Evolutionary conservation across 805 yeast genomes (phyloP).

Genomic region (Blastobotrys peoriensis): DNA sequence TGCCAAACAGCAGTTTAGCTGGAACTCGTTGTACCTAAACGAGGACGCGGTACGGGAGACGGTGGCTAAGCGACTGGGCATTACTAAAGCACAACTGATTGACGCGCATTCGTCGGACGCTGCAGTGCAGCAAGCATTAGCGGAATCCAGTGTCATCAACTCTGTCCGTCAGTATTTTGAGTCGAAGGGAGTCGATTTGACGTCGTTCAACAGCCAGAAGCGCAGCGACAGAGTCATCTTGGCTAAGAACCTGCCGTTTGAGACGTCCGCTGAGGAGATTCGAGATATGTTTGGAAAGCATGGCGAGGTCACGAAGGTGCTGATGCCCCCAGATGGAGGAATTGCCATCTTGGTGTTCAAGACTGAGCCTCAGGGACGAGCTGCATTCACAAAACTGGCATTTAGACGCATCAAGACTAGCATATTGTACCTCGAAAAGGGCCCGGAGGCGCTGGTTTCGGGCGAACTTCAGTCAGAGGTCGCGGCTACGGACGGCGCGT

Average conservation of each 20-base stretch:
- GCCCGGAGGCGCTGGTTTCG: conserved; percentile 71
- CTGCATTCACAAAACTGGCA: conserved; percentile 83
- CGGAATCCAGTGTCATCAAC: conserved; percentile 93
- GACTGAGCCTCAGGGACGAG: conserved; percentile 75
- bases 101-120: conserved; percentile 83
- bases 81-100: conserved; percentile 73
- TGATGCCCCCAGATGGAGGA: conserved; percentile 96
- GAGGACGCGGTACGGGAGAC: conserved; percentile 88
- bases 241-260: conserved; percentile 86
- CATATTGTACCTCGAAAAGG: conserved; percentile 86
- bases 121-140: conserved; percentile 94
- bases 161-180: conserved; percentile 87
- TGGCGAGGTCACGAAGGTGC: conserved; percentile 72
- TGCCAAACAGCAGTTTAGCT: conserved; percentile 76
- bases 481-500: conserved; percentile 28
- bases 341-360: conserved; percentile 90
- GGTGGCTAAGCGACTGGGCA: conserved; percentile 78
- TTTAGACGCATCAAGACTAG: conserved; percentile 84
- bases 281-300: conserved; percentile 73
- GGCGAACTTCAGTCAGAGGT: conserved; percentile 34
- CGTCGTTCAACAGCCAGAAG: conserved; percentile 51
- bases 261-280: conserved; percentile 73
- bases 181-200: conserved; percentile 74
- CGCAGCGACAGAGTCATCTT: conserved; percentile 75
- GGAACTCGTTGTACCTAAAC: conserved; percentile 92